These are phyloP conservation scores for Aspergillus uvarum DNA, from an alignment of 2,329 filamentous ascomycete species.

Conservation along the genomic window DNA sequence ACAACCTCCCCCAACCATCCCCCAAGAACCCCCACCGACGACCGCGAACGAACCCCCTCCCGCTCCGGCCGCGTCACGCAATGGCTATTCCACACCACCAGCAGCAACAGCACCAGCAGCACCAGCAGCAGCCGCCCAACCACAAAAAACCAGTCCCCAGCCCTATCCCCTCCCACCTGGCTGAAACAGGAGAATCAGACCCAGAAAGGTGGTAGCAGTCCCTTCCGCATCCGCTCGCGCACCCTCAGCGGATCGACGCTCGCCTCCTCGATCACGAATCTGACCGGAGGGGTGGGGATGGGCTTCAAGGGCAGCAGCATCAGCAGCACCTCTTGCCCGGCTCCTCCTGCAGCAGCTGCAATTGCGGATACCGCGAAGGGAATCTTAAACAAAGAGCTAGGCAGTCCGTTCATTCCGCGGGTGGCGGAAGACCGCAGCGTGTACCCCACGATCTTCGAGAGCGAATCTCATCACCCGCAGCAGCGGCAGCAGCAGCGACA, in stretches of 20 bases:
- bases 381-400: not conserved
- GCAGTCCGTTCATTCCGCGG: conserved; percentile 2
- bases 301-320: not conserved
- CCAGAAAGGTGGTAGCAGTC: conserved; percentile 12
- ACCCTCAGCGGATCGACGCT: conserved; percentile 39
- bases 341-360: conserved; percentile 15
- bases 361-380: conserved; percentile 12
- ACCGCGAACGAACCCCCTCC: conserved; percentile 17
- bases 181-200: conserved; percentile 14
- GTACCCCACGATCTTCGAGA: conserved; percentile 18
- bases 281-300: conserved; percentile 13
- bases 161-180: not conserved
- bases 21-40: conserved; percentile 8
- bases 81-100: conserved; percentile 30
- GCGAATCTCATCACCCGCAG: conserved; percentile 11
- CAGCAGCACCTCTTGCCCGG: conserved; percentile 23
- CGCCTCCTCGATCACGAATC: conserved; percentile 29
- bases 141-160: conserved; percentile 13
- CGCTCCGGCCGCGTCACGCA: conserved; percentile 31
- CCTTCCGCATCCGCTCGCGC: conserved; percentile 30
- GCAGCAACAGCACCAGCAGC: conserved; percentile 19
- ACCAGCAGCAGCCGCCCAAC: not conserved
- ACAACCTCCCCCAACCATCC: conserved; percentile 2
- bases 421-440: conserved; percentile 17
- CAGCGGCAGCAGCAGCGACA: not conserved